Evolutionary conservation across 345 rosid species (phyloP), one percentile per base, ranked within the genome.

Genomic region (Combretum micranthum): DNA sequence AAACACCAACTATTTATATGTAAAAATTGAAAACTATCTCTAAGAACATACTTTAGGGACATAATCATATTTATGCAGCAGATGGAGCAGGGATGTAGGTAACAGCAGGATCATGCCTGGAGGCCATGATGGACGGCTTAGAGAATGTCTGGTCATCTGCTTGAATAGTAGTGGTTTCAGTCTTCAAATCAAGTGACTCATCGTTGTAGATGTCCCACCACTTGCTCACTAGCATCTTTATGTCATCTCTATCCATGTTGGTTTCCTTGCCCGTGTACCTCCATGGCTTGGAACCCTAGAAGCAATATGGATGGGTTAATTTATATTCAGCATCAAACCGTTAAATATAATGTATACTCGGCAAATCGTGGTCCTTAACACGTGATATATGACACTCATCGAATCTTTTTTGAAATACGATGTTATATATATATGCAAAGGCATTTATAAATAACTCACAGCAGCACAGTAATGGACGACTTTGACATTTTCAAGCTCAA

Each of bases 201-300:
- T 91, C 95, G 4, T 81, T 69, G 64, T 88, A 88, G 39, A 86
- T 64, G 20, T 88, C 90, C 88, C 88, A 75, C 98, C 95, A 92
- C 71, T 81, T 82, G 42, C 68, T 61, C 67, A 86, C 87, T 22
- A 84, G 68, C 73, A 71, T 70, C 81, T 86, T 86, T 64, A 91
- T 75, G 77, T 91, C 96, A 57, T 91, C 83, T 73, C 95, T 78
- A 19, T 83, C 83, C 95, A 91, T 86, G 67, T 91, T 86, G 47
- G 44, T 76, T 64, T 85, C 94, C 65, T 80, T 60, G 32, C 98
- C 96, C 4, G 95, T 87, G 56, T 76, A 91, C 71, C 88, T 88
- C 98, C 98, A 87, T 48, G 97, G 96, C 63, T 90, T 90, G 18
- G 94, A 77, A 5, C 96, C 94, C 96, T 83, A 37, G 65, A 17